Evolutionary conservation across 345 rosid species (phyloP), one percentile per base, ranked within the genome.

Genomic region (Corchorus capsularis): DNA sequence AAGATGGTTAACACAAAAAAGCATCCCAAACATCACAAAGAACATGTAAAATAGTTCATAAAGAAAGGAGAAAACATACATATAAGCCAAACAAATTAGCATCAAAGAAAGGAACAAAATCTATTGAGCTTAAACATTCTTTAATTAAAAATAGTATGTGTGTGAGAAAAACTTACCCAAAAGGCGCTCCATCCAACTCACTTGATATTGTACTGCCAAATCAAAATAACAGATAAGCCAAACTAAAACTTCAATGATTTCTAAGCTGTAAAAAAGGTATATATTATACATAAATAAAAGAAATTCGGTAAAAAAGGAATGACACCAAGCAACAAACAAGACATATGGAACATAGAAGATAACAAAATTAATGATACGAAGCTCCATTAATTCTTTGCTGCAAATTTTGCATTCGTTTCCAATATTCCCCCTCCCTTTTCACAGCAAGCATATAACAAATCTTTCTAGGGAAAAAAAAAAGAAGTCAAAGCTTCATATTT

Each of bases 171-270:
- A 60, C 65, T 81, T 82, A 94, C 97, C 98, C 98, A 50, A 89
- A 94, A 0, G 98, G 98, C 20, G 97, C 91, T 72, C 98, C 98
- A 34, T 88, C 85, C 77, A 90, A 76, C 19, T 94, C 95, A 54
- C 75, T 62, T 17, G 98, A 88, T 68, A 94, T 64, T 12, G 98
- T 92, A 77, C 98, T 94, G 91, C 87, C 85, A 77, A 77, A 88
- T 13, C 35, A 17, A 68, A 73, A 75, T 47, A 68, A 73, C 49
- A 13, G 7, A 22, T 37, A 71, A 71, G 73, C 66, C 15, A 50
- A 15, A 53, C 13, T 47, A 10, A 12, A 47, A 35, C 39, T 22
- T 11, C n/a, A 68, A 50, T 68, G 57, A 27, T 22, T 46, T 67
- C 55, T 12, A 9, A 63, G 49, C 27, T 63, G 34, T 6, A 39